Base-by-base conservation (phyloP, 2,329 filamentous ascomycete species). In the Tricladium varicosporioides region DNA sequence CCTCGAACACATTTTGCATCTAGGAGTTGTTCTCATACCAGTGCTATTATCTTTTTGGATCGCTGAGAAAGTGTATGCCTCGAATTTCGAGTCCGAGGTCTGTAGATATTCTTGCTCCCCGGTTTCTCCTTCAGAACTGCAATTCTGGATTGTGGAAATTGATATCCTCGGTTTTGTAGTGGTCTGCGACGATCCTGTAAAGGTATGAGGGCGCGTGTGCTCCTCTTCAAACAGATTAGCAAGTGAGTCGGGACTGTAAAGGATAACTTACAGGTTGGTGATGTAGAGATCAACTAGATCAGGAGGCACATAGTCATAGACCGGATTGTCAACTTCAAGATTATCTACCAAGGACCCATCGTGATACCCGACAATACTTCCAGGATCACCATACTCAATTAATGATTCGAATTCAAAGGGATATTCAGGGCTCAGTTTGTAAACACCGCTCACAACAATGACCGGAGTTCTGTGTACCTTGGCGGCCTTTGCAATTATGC, bases 391-490 rank as follows among this genome's bases (percentile, higher is more conserved):
- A 75, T 91, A 91, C 74, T 97, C 93, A 57, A 96, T 89, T 59
- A 96, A 76, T 4, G 86, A 84, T 62, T 91, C 88, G 53, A 89
- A 86, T 67, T 94, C 86, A 67, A 92, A 92, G 1, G 92, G 89
- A 67, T 92, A 93, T 58, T 95, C 86, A 0, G 94, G 92, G 65
- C 91, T 95, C 54, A 99, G 83, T 74, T 96, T 96, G 78, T 97
- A 97, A 16, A 97, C 87, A 32, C 92, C 93, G 52, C 88, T 89
- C 45, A 99, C 83, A 2, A 95, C 91, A 19, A 97, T 86, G 15
- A 99, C 92, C 0, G 92, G 89, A 19, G 88, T 91, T 63, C 87
- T 85, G 67, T 92, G 88, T 63, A 88, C 86, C 69, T 88, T 88
- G 13, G 94, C 94, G 7, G 92, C 92, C 60, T 88, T 86, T 4